Percentiles rank a stretch among this genome's conserved stretches.
Evolutionary conservation across 2,329 filamentous ascomycete genomes (phyloP).

Genomic region (Phialophora tarda): DNA sequence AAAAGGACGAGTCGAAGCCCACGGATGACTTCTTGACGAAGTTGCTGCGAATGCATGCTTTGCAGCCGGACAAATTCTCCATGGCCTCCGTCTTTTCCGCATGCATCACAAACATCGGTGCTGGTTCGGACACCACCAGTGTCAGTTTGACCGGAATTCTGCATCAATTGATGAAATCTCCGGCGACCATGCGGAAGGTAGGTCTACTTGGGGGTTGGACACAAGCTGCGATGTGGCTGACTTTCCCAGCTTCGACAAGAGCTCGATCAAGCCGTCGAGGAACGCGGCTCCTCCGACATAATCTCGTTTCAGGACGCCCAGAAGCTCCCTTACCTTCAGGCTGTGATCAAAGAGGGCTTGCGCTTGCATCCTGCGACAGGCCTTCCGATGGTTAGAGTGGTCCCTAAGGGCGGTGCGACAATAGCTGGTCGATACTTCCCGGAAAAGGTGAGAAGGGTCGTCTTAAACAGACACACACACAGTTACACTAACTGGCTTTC

Average conservation of each 20-base stretch:
- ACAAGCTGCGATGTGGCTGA: conserved; percentile 8
- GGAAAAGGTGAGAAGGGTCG: conserved; percentile 41
- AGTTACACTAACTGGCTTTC: not conserved
- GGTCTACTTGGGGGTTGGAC: not conserved
- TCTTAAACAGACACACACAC: not conserved
- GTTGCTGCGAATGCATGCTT: conserved; percentile 45
- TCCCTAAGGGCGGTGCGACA: conserved; percentile 52
- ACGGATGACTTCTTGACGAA: conserved; percentile 51
- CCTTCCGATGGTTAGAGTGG: conserved; percentile 72
- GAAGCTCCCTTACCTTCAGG: conserved; percentile 74
- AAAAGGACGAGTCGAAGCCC: conserved; percentile 35
- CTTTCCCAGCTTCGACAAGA: conserved; percentile 29
- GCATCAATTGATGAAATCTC: conserved; percentile 73
- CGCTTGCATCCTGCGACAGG: conserved; percentile 76
- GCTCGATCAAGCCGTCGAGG: conserved; percentile 31
- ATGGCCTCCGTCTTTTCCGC: conserved; percentile 40
- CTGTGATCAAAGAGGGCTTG: conserved; percentile 77
- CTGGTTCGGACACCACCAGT: conserved; percentile 78
- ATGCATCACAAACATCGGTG: conserved; percentile 50
- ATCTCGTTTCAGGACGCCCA: conserved; percentile 66
- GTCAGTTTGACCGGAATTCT: conserved; percentile 74
- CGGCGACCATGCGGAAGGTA: conserved; percentile 41
- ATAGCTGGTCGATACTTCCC: conserved; percentile 52
- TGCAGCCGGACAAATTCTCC: conserved; percentile 42
- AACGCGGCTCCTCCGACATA: conserved; percentile 45